A percentile compares a stretch with the other conserved stretches of the same genome.
Conservation (phyloP, 208 protist species). For the Naegleria gruberi region DNA sequence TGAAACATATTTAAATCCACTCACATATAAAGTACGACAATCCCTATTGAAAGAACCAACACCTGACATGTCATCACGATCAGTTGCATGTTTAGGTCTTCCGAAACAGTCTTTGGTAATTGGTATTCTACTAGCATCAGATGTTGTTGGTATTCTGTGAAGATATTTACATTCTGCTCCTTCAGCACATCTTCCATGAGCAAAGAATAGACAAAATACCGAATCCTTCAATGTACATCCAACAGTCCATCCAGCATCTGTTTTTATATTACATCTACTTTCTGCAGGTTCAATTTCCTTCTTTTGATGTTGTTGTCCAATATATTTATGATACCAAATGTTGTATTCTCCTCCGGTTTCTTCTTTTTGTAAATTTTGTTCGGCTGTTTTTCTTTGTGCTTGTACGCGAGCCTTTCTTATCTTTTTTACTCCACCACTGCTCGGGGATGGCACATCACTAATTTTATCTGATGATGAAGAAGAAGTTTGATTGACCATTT, state of each 20-base stretch:
- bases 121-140: neutral
- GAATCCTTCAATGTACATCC: neutral
- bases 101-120: constrained; percentile 17
- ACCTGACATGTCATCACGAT: constrained; percentile 13
- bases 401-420: constrained; percentile 14
- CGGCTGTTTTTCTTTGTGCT: neutral
- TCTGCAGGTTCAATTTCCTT: neutral
- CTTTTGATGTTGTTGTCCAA: neutral
- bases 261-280: neutral
- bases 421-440: neutral
- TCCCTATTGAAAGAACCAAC: constrained; percentile 17
- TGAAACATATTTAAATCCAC: neutral
- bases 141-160: neutral
- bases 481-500: neutral
- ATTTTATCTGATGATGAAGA: neutral
- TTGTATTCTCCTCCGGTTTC: constrained; percentile 19
- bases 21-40: neutral
- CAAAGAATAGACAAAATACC: constrained; percentile 9
- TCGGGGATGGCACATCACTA: neutral
- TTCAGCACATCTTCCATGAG: neutral
- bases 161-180: constrained; percentile 14
- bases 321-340: constrained; percentile 25
- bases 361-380: constrained; percentile 6
- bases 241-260: constrained; percentile 9
- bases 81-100: constrained; percentile 5